Percentiles rank a stretch among this genome's conserved stretches.
phyloP scores from a whole-genome alignment of 2,329 filamentous ascomycete genomes.

The Periglandula ipomoeae region DNA sequence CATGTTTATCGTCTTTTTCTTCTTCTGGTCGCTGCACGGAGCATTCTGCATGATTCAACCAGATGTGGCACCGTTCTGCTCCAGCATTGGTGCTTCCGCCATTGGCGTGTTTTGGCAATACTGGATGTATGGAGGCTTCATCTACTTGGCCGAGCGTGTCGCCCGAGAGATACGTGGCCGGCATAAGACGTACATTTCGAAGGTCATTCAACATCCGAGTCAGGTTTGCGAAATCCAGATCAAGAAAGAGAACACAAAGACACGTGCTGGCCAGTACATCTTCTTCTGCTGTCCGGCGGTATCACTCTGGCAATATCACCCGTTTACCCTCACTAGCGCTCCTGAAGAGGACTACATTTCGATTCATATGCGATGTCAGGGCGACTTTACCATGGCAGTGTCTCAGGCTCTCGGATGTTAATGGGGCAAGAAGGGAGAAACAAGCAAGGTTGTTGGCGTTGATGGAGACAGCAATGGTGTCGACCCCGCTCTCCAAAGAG shows the following conservation, averaged over 20 bases:
- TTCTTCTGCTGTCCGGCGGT: slow-evolving; percentile 82
- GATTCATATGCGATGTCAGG: slow-evolving; percentile 74
- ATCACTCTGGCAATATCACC: slow-evolving; percentile 82
- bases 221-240: slow-evolving; percentile 88
- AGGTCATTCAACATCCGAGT: slow-evolving; percentile 82
- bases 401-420: slow-evolving; percentile 68
- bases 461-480: slow-evolving; percentile 48
- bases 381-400: slow-evolving; percentile 67
- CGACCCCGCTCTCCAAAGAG: slow-evolving; percentile 61
- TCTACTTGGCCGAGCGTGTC: slow-evolving; percentile 71
- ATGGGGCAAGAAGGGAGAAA: slow-evolving; percentile 44
- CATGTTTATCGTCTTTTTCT: slow-evolving; percentile 79
- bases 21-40: slow-evolving; percentile 86
- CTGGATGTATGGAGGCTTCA: slow-evolving; percentile 77
- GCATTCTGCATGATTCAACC: slow-evolving; percentile 88
- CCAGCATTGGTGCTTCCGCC: slow-evolving; percentile 53
- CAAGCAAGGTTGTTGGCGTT: slow-evolving; percentile 61
- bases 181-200: slow-evolving; percentile 79
- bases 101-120: slow-evolving; percentile 82
- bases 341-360: slow-evolving; percentile 88
- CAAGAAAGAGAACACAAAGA: slow-evolving; percentile 81
- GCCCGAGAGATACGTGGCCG: slow-evolving; percentile 70
- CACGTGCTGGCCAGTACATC: slow-evolving; percentile 76
- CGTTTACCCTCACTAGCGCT: slow-evolving; percentile 77
- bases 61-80: slow-evolving; percentile 70